Evolutionary conservation across 2,329 filamentous ascomycete genomes (phyloP).

Genomic region (Cordyceps tenuipes): DNA sequence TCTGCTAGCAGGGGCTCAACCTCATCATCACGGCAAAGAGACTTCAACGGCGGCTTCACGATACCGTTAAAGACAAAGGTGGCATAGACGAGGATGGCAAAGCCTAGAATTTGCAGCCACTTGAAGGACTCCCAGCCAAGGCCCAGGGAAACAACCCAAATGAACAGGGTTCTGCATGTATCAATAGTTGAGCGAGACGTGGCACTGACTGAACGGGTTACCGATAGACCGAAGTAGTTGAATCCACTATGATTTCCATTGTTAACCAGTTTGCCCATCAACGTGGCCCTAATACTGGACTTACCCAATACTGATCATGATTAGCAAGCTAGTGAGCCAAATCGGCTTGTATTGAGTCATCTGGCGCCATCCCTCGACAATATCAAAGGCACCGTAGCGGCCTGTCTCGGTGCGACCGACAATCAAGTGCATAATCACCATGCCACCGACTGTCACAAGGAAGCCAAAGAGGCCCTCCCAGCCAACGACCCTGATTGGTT

Average conservation of each 20-base stretch:
- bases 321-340: slow-evolving; percentile 69
- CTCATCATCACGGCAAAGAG: slow-evolving; percentile 47
- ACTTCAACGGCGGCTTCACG: slow-evolving; percentile 70
- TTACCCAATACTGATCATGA: slow-evolving; percentile 97
- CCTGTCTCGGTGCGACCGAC: slow-evolving; percentile 70
- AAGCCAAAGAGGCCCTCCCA: slow-evolving; percentile 97
- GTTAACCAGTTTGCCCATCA: slow-evolving; percentile 14
- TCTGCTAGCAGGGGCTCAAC: slow-evolving; percentile 66
- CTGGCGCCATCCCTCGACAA: slow-evolving; percentile 74
- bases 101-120: slow-evolving; percentile 87
- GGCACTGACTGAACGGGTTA: slow-evolving; percentile 81
- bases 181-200: slow-evolving; percentile 95
- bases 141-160: slow-evolving; percentile 90
- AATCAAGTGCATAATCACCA: slow-evolving; percentile 69
- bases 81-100: slow-evolving; percentile 85
- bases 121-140: slow-evolving; percentile 98
- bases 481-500: slow-evolving; percentile 84
- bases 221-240: slow-evolving; percentile 96
- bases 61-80: slow-evolving; percentile 96
- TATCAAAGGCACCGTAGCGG: slow-evolving; percentile 79
- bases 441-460: slow-evolving; percentile 64
- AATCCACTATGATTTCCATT: slow-evolving; percentile 57
- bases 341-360: slow-evolving; percentile 65
- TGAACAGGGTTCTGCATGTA: slow-evolving; percentile 93
- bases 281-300: slow-evolving; percentile 4